phyloP scores from a whole-genome alignment of 2,329 filamentous ascomycete genomes.

The Cercospora janseana region DNA sequence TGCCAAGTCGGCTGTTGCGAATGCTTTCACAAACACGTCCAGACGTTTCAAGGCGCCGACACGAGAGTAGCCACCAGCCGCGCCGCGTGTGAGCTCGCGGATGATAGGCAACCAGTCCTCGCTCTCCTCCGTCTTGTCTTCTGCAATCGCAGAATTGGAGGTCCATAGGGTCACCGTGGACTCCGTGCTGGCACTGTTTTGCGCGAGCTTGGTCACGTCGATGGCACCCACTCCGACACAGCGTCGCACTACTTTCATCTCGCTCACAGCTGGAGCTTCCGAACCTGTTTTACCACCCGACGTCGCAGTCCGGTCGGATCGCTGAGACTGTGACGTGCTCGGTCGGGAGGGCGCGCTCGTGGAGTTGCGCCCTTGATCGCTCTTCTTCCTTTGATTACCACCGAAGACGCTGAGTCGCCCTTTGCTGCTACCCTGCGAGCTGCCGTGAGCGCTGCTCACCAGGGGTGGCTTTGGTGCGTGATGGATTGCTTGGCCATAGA shows the following conservation, averaged over 20 bases:
- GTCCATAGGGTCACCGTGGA: constrained; percentile 68
- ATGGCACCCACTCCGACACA: constrained; percentile 75
- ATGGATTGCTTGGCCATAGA: constrained; percentile 26
- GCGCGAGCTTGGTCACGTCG: constrained; percentile 59
- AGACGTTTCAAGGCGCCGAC: constrained; percentile 64
- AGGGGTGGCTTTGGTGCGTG: constrained; percentile 22
- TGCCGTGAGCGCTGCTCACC: constrained; percentile 20
- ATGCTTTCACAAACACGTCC: constrained; percentile 75
- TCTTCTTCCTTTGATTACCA: constrained; percentile 54
- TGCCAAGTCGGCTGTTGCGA: constrained; percentile 75
- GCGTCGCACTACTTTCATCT: constrained; percentile 59
- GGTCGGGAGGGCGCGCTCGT: constrained; percentile 26
- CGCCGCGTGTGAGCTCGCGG: constrained; percentile 68
- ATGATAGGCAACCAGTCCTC: constrained; percentile 74
- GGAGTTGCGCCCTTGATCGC: constrained; percentile 21
- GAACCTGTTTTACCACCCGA: constrained; percentile 21
- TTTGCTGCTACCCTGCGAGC: constrained; percentile 33
- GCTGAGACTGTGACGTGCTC: constrained; percentile 30
- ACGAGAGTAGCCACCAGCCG: constrained; percentile 63
- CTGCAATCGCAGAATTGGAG: constrained; percentile 51
- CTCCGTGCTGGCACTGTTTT: constrained; percentile 29
- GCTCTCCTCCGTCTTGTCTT: constrained; percentile 58
- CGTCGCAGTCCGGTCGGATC: constrained; percentile 24
- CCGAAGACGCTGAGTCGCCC: constrained; percentile 62
- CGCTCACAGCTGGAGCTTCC: constrained; percentile 22